These are phyloP conservation scores for Vigna mungo DNA, from an alignment of 306 rosid species.

Conservation along the genomic window DNA sequence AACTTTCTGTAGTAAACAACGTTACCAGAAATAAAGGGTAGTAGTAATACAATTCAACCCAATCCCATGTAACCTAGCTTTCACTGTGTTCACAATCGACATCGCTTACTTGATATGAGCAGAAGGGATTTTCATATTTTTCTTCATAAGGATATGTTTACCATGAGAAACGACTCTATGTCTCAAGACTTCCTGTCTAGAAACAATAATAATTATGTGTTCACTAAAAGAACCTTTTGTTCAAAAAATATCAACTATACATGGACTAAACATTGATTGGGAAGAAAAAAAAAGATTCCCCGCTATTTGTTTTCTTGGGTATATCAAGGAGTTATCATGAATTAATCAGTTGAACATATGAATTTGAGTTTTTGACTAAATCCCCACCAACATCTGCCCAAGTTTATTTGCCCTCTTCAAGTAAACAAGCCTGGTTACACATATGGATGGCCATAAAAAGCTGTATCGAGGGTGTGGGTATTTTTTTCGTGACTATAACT, in stretches of 20 bases:
- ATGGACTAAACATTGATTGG: neutral
- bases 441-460: neutral
- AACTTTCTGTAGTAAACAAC: slow-evolving; percentile 17
- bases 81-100: neutral
- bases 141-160: neutral
- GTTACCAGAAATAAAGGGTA: neutral
- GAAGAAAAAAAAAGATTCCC: neutral
- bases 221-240: slow-evolving; percentile 4
- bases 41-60: slow-evolving; percentile 8
- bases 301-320: neutral
- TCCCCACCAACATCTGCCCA: neutral
- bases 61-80: slow-evolving; percentile 7
- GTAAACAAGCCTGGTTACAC: neutral
- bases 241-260: slow-evolving; percentile 4
- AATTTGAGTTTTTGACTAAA: slow-evolving; percentile 21
- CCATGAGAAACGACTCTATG: slow-evolving; percentile 17
- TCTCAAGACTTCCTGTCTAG: neutral
- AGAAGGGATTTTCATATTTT: neutral
- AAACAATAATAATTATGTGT: neutral
- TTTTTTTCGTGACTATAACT: neutral
- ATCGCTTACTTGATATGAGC: neutral
- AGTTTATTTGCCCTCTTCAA: slow-evolving; percentile 18
- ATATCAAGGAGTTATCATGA: slow-evolving; percentile 18
- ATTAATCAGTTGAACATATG: neutral
- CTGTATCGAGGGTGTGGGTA: neutral